Conservation (phyloP, 148 eudicot species). For the Chenopodium formosanum region DNA sequence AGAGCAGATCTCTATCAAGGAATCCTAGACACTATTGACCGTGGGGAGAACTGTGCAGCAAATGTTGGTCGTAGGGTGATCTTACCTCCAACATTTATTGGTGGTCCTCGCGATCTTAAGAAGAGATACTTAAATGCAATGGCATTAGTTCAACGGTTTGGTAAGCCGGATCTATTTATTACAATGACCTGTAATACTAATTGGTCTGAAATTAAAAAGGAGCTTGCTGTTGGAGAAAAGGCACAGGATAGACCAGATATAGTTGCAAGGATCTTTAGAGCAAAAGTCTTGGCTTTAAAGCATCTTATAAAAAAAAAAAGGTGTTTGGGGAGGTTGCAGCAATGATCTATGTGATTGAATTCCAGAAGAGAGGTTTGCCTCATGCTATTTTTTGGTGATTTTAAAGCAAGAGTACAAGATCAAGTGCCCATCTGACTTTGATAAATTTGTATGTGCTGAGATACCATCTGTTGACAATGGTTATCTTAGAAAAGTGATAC, state of each 20-base stretch:
- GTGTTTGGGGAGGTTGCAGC: background rate
- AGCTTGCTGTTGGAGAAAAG: background rate
- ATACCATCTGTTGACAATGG: background rate
- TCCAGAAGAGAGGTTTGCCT: too few relatives aligned
- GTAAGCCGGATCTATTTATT: background rate
- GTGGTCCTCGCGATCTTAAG: background rate
- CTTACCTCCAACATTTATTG: background rate
- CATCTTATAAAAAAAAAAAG: background rate
- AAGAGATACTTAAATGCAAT: constrained; percentile 4
- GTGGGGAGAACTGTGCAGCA: background rate
- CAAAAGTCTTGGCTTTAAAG: background rate
- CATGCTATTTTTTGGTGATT: too few relatives aligned
- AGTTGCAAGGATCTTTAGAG: constrained; percentile 1
- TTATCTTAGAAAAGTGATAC: background rate
- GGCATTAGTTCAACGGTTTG: background rate
- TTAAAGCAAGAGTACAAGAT: too few relatives aligned
- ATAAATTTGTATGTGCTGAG: too few relatives aligned
- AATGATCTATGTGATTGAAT: too few relatives aligned
- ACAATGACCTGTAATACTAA: constrained; percentile 8
- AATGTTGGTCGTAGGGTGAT: background rate
- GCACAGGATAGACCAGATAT: background rate
- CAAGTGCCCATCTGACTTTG: too few relatives aligned
- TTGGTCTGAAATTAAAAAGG: background rate
- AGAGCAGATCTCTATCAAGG: constrained; percentile 11
- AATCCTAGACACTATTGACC: background rate